These are phyloP conservation scores for Fusarium goolgardi DNA, from an alignment of 2,329 filamentous ascomycete genomes.

Conservation along the genomic window DNA sequence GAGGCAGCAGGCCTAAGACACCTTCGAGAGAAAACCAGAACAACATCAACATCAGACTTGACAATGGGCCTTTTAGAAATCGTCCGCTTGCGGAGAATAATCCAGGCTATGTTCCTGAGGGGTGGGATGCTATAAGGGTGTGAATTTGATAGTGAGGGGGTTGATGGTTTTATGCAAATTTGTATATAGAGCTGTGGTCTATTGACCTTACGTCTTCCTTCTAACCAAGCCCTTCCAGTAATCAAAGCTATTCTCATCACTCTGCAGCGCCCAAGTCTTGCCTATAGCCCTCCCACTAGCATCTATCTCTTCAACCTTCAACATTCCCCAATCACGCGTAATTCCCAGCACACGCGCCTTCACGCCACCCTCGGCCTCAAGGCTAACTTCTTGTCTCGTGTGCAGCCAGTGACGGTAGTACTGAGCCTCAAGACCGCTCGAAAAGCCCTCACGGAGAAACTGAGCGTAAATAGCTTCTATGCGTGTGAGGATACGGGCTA, in stretches of 20 bases:
- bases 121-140: neutral
- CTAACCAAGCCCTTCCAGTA: conserved; percentile 91
- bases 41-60: neutral
- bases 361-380: conserved; percentile 83
- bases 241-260: conserved; percentile 98
- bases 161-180: neutral
- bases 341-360: conserved; percentile 86
- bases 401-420: conserved; percentile 93
- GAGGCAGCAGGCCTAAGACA: neutral
- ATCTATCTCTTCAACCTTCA: conserved; percentile 85
- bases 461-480: conserved; percentile 81
- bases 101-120: neutral
- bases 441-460: conserved; percentile 83
- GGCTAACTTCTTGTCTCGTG: conserved; percentile 74
- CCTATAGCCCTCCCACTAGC: conserved; percentile 79
- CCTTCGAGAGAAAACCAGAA: neutral
- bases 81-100: neutral
- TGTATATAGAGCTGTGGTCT: neutral
- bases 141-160: neutral
- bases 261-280: conserved; percentile 85
- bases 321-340: conserved; percentile 88
- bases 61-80: neutral
- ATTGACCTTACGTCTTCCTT: conserved; percentile 70
- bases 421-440: conserved; percentile 73
- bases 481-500: conserved; percentile 81